Percentiles rank a stretch among this genome's conserved stretches.
phyloP scores from a whole-genome alignment of 2,329 filamentous ascomycete species.

The Cercospora sp. region DNA sequence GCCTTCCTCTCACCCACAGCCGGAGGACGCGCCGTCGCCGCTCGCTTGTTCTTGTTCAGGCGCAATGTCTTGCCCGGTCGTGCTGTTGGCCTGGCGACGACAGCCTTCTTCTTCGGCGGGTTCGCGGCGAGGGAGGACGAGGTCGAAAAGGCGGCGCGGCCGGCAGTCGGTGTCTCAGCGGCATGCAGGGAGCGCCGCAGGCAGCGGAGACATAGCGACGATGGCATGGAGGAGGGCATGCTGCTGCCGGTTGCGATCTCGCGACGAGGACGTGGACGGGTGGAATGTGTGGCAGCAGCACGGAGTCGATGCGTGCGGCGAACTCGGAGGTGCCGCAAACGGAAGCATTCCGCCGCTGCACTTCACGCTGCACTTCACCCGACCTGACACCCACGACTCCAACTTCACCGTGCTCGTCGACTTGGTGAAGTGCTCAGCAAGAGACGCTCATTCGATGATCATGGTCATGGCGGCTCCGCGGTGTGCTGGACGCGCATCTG shows the following conservation, averaged over 20 bases:
- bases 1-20: slow-evolving; percentile 79
- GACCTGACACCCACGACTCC: not conserved
- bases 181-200: slow-evolving; percentile 27
- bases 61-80: slow-evolving; percentile 33
- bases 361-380: not conserved
- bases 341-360: not conserved
- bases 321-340: not conserved
- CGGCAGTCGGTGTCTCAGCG: slow-evolving; percentile 14
- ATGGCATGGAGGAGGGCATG: slow-evolving; percentile 28
- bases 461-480: not conserved
- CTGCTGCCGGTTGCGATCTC: not conserved
- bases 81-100: slow-evolving; percentile 23
- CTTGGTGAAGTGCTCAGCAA: not conserved
- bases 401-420: not conserved
- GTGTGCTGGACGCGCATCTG: not conserved
- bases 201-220: slow-evolving; percentile 33
- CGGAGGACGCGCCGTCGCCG: slow-evolving; percentile 31
- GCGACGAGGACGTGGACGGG: not conserved
- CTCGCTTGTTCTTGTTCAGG: slow-evolving; percentile 36
- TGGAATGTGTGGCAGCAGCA: not conserved
- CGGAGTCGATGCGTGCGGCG: not conserved
- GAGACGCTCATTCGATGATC: not conserved
- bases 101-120: slow-evolving; percentile 32
- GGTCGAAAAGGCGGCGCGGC: slow-evolving; percentile 40
- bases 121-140: slow-evolving; percentile 32